Evolutionary conservation across 1,284 basidiomycete species (phyloP).

Genomic region (Ceratobasidium sp.): DNA sequence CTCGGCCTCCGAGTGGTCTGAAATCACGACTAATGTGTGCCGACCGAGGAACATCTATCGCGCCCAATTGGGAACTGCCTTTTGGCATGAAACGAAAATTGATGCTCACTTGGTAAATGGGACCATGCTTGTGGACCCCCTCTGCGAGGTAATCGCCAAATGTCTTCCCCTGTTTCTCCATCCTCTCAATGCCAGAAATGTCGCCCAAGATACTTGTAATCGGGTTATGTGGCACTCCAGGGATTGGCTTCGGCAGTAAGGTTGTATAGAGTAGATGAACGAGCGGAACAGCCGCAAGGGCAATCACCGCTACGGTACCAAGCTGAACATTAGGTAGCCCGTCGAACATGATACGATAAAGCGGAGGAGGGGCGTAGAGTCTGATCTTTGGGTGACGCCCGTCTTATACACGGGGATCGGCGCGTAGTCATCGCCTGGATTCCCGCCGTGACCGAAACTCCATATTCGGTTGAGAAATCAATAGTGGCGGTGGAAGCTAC

Average conservation of each 20-base stretch:
- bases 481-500: too few relatives aligned
- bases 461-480: too few relatives aligned
- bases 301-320: too few relatives aligned
- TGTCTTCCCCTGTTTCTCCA: conserved; percentile 14
- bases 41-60: conserved; percentile 27
- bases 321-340: too few relatives aligned
- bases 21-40: conserved; percentile 28
- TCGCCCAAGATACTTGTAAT: conserved; percentile 27
- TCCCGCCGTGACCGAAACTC: too few relatives aligned
- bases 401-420: too few relatives aligned
- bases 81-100: too few relatives aligned
- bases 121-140: conserved; percentile 16
- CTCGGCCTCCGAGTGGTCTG: conserved; percentile 24
- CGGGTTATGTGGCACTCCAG: conserved; percentile 23
- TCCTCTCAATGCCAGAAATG: conserved; percentile 3
- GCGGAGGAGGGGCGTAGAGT: too few relatives aligned
- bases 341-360: too few relatives aligned
- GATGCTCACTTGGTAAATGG: conserved; percentile 14
- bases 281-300: neutral
- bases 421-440: too few relatives aligned
- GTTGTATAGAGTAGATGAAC: conserved; percentile 1
- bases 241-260: conserved; percentile 27
- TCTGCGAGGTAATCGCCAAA: conserved; percentile 31
- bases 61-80: too few relatives aligned
- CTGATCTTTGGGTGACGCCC: too few relatives aligned